Percentiles rank a stretch among this genome's conserved stretches.
Conservation (phyloP, 495 filamentous ascomycete genomes). For the Talaromyces adpressus region DNA sequence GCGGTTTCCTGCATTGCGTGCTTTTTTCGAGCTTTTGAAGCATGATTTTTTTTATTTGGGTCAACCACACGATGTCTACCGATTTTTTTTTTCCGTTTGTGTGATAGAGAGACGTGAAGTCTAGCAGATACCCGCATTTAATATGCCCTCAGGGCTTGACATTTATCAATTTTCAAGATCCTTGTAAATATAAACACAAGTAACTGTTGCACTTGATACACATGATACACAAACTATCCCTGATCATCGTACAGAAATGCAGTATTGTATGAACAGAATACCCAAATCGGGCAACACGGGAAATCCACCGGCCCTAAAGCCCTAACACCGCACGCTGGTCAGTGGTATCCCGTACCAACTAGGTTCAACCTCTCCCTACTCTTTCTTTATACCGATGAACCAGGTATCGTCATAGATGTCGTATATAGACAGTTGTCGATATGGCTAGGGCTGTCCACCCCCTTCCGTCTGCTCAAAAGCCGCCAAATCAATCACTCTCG, state of each 20-base stretch:
- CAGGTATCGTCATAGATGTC: too few relatives aligned
- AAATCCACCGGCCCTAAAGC: background rate
- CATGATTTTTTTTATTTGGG: background rate
- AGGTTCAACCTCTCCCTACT: too few relatives aligned
- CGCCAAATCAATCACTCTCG: background rate
- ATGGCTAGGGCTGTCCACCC: too few relatives aligned
- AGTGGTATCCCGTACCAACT: too few relatives aligned
- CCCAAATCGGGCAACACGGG: background rate
- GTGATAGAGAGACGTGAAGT: background rate
- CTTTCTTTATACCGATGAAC: too few relatives aligned
- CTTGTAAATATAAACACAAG: background rate
- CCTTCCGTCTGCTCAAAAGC: background rate
- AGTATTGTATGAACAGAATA: too few relatives aligned
- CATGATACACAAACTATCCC: too few relatives aligned
- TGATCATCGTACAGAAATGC: too few relatives aligned
- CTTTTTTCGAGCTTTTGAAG: background rate
- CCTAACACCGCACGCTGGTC: too few relatives aligned
- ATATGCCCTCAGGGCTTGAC: background rate
- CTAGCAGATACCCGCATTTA: constrained; percentile 3
- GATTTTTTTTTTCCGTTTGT: background rate
- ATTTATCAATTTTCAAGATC: background rate
- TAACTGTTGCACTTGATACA: too few relatives aligned
- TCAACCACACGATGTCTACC: background rate
- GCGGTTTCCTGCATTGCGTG: background rate
- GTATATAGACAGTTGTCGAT: too few relatives aligned